A percentile compares a stretch with the other conserved stretches of the same genome.
phyloP scores from a whole-genome alignment of 164 flowering plant genomes.

The Brasenia schreberi region DNA sequence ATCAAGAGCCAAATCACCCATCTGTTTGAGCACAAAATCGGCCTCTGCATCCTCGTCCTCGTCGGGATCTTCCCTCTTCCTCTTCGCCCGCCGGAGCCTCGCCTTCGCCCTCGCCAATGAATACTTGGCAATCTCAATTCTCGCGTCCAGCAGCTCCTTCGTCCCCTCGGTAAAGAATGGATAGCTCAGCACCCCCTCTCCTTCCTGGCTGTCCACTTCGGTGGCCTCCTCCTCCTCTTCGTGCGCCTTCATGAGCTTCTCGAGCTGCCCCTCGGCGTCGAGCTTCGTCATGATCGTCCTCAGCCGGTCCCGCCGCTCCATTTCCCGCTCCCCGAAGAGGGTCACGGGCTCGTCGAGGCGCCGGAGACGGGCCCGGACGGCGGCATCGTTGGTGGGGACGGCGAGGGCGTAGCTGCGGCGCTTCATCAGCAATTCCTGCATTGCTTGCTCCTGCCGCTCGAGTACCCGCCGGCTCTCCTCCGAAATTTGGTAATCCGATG shows the following conservation, averaged over 20 bases:
- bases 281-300: slow-evolving; percentile 70
- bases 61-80: slow-evolving; percentile 88
- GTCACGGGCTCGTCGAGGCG: slow-evolving; percentile 88
- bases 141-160: slow-evolving; percentile 49
- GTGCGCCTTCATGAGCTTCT: slow-evolving; percentile 75
- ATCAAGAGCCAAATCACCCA: slow-evolving; percentile 41
- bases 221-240: slow-evolving; percentile 79
- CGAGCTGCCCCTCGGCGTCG: slow-evolving; percentile 84
- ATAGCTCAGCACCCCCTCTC: slow-evolving; percentile 48
- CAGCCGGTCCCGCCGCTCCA: slow-evolving; percentile 89
- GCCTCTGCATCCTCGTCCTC: slow-evolving; percentile 83
- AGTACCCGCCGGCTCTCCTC: slow-evolving; percentile 66
- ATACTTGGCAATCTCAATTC: slow-evolving; percentile 56
- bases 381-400: slow-evolving; percentile 90
- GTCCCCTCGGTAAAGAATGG: slow-evolving; percentile 93
- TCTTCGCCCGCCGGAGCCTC: slow-evolving; percentile 57
- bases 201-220: slow-evolving; percentile 29
- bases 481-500: slow-evolving; percentile 55
- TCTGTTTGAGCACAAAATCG: slow-evolving; percentile 60
- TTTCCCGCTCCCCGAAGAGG: slow-evolving; percentile 87
- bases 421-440: slow-evolving; percentile 71
- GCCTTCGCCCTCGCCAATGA: slow-evolving; percentile 53
- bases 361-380: slow-evolving; percentile 82
- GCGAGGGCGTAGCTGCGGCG: slow-evolving; percentile 85
- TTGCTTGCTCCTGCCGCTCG: slow-evolving; percentile 79